Evolutionary conservation across 2,329 filamentous ascomycete species (phyloP).

Genomic region (Colletotrichum eleusines): DNA sequence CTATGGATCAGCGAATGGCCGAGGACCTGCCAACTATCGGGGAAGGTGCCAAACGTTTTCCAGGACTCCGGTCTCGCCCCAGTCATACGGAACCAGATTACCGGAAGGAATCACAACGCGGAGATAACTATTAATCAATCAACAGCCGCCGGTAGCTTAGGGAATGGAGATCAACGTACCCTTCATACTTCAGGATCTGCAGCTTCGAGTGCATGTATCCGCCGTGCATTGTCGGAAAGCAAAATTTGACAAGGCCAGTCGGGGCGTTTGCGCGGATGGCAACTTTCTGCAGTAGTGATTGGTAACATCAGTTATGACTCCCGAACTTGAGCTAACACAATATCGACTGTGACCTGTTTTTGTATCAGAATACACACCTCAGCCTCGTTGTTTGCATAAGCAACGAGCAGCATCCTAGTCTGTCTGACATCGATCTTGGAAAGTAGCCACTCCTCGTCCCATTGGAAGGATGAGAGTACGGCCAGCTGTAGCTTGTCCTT

Average conservation of each 20-base stretch:
- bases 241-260: slow-evolving; percentile 70
- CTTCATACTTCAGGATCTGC: slow-evolving; percentile 80
- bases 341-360: slow-evolving; percentile 2
- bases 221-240: slow-evolving; percentile 85
- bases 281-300: slow-evolving; percentile 55
- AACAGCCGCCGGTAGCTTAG: slow-evolving; percentile 6
- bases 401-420: slow-evolving; percentile 73
- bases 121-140: slow-evolving; percentile 62
- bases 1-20: slow-evolving; percentile 39
- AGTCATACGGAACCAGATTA: slow-evolving; percentile 88
- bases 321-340: background rate
- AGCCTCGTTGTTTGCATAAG: slow-evolving; percentile 64
- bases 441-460: slow-evolving; percentile 84
- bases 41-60: slow-evolving; percentile 75
- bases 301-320: background rate
- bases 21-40: background rate
- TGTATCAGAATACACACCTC: slow-evolving; percentile 57
- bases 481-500: slow-evolving; percentile 78
- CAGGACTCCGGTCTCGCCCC: slow-evolving; percentile 87
- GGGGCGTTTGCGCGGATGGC: slow-evolving; percentile 64
- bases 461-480: slow-evolving; percentile 88
- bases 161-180: slow-evolving; percentile 21
- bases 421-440: slow-evolving; percentile 72
- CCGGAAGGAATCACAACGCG: slow-evolving; percentile 88
- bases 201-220: slow-evolving; percentile 95